These are phyloP conservation scores for Tolypocladium tundrense DNA, from an alignment of 2,329 filamentous ascomycete genomes.

Conservation along the genomic window DNA sequence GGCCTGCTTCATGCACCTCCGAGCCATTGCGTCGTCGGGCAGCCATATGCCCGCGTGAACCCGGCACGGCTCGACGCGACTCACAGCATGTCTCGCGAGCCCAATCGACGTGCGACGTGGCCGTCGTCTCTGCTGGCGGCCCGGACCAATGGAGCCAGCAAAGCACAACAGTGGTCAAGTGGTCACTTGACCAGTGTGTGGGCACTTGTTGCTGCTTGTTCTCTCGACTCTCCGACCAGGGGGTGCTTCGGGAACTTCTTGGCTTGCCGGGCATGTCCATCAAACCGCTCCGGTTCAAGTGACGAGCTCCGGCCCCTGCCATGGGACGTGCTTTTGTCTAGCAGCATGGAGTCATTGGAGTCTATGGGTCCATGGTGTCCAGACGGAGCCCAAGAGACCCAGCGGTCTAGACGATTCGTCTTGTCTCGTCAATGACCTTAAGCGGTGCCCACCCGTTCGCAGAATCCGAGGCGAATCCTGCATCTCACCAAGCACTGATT, in stretches of 20 bases:
- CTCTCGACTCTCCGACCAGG: neutral
- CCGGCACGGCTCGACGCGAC: conserved; percentile 7
- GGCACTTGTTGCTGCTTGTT: conserved; percentile 7
- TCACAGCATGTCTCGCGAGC: conserved; percentile 8
- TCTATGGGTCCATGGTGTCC: neutral
- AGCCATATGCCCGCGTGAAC: conserved; percentile 12
- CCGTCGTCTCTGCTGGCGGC: conserved; percentile 11
- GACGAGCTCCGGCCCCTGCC: neutral
- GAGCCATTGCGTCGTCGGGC: conserved; percentile 14
- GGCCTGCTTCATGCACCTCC: conserved; percentile 2
- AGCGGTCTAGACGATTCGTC: conserved; percentile 5
- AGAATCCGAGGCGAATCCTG: conserved; percentile 19
- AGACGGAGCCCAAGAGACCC: neutral
- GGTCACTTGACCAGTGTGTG: conserved; percentile 6
- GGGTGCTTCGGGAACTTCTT: neutral
- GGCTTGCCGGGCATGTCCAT: neutral
- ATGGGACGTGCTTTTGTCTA: neutral
- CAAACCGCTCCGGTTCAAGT: neutral
- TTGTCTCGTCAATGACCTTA: conserved; percentile 16
- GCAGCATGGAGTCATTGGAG: neutral
- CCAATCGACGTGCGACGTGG: conserved; percentile 21
- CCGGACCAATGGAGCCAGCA: conserved; percentile 18
- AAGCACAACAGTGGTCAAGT: conserved; percentile 12
- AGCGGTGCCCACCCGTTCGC: conserved; percentile 20
- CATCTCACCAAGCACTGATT: conserved; percentile 15